A percentile compares a stretch with the other conserved stretches of the same genome.
Conservation (phyloP, 177 flowering plant species). For the Vitis hybrid region DNA sequence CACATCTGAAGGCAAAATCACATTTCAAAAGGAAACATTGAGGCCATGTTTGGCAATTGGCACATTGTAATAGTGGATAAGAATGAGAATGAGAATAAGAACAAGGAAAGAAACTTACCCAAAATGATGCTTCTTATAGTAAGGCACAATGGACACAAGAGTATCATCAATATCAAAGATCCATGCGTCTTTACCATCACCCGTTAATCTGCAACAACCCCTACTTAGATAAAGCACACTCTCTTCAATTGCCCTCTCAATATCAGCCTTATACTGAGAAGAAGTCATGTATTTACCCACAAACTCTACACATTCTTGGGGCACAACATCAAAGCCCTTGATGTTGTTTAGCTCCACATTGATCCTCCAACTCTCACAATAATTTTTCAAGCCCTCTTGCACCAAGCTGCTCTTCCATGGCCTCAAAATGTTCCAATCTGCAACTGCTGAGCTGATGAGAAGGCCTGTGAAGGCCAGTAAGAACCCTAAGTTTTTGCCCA, state of each 20-base stretch:
- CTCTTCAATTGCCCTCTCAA: constrained; percentile 48
- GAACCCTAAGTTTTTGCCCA: constrained; percentile 8
- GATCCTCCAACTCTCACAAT: constrained; percentile 79
- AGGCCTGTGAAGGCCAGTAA: constrained; percentile 14
- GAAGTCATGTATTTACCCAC: constrained; percentile 70
- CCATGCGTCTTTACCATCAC: constrained; percentile 73
- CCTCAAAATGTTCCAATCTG: constrained; percentile 60
- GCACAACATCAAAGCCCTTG: constrained; percentile 51
- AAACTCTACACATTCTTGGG: constrained; percentile 55
- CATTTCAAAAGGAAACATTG: too few relatives aligned
- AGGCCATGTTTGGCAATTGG: too few relatives aligned
- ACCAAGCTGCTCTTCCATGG: constrained; percentile 18
- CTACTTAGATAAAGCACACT: constrained; percentile 36
- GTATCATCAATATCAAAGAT: constrained; percentile 75
- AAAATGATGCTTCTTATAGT: constrained; percentile 53
- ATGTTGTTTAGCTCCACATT: constrained; percentile 82
- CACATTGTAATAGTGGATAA: too few relatives aligned
- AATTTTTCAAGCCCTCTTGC: constrained; percentile 46
- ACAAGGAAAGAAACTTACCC: constrained; percentile 36
- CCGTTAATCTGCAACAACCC: constrained; percentile 29
- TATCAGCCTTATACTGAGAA: constrained; percentile 50
- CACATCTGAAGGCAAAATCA: too few relatives aligned
- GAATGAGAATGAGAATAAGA: too few relatives aligned
- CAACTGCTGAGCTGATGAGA: constrained; percentile 21
- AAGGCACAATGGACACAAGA: constrained; percentile 66